phyloP scores from a whole-genome alignment of 2,329 filamentous ascomycete genomes.

The Aspergillus tanneri region DNA sequence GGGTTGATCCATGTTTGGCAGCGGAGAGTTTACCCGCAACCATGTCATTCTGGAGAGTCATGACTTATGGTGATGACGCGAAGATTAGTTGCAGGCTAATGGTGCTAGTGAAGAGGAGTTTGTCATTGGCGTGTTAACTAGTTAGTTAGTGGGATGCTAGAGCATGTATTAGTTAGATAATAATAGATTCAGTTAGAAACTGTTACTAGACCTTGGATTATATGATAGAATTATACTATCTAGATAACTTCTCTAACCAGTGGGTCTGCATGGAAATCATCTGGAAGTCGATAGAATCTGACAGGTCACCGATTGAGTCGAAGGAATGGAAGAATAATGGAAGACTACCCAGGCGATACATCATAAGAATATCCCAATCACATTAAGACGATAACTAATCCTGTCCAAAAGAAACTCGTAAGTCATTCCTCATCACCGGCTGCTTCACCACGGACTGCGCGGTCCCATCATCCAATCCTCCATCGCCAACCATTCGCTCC shows the following conservation, averaged over 20 bases:
- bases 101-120: not conserved
- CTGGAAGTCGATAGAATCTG: not conserved
- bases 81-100: not conserved
- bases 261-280: not conserved
- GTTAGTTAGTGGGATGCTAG: too few relatives aligned
- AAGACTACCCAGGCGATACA: not conserved
- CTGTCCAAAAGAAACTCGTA: conserved; percentile 6
- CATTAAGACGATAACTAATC: too few relatives aligned
- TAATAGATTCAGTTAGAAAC: too few relatives aligned
- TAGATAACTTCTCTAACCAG: too few relatives aligned
- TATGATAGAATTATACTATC: too few relatives aligned
- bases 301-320: not conserved
- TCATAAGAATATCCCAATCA: too few relatives aligned
- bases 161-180: too few relatives aligned
- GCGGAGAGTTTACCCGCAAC: conserved; percentile 1
- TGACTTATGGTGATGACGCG: not conserved
- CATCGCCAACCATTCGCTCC: conserved; percentile 96
- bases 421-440: conserved; percentile 17
- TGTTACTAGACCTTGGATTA: too few relatives aligned
- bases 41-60: not conserved
- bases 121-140: too few relatives aligned
- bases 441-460: conserved; percentile 45
- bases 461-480: conserved; percentile 97
- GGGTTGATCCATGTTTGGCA: conserved; percentile 15
- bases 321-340: conserved; percentile 4